Conservation (phyloP, 306 rosid genomes). For the Cicer yamashitae region DNA sequence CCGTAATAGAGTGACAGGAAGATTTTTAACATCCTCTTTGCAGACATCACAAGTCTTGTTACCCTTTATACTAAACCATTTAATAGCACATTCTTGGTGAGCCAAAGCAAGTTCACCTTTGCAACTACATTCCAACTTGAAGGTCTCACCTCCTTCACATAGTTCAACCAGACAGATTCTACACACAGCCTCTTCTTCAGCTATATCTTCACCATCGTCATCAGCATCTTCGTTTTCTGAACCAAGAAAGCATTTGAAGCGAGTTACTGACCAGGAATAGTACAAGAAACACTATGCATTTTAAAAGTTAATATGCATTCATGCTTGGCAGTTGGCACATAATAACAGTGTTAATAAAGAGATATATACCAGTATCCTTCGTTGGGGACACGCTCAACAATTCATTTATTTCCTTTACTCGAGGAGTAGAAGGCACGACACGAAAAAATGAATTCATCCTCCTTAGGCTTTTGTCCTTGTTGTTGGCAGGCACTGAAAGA, state of each 20-base stretch:
- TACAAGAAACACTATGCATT: background rate
- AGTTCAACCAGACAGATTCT: conserved; percentile 88
- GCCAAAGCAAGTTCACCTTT: conserved; percentile 99
- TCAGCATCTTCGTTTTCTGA: conserved; percentile 61
- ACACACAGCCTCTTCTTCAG: conserved; percentile 97
- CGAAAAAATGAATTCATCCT: conserved; percentile 94
- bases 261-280: conserved; percentile 9
- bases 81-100: conserved; percentile 93
- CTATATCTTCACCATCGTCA: conserved; percentile 88
- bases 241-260: conserved; percentile 46
- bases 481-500: conserved; percentile 82
- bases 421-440: conserved; percentile 86
- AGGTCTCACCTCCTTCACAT: conserved; percentile 98
- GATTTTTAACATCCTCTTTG: conserved; percentile 86
- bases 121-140: conserved; percentile 99
- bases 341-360: conserved; percentile 15
- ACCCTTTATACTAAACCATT: conserved; percentile 98
- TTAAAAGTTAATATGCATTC: background rate
- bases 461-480: conserved; percentile 67
- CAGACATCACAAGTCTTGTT: conserved; percentile 93
- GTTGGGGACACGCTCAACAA: conserved; percentile 54
- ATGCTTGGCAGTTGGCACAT: conserved; percentile 33
- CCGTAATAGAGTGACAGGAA: conserved; percentile 86
- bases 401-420: conserved; percentile 65
- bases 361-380: conserved; percentile 61